A percentile compares a stretch with the other conserved stretches of the same genome.
phyloP scores from a whole-genome alignment of 108 stramenopile species.

The Cylindrotheca closterium region DNA sequence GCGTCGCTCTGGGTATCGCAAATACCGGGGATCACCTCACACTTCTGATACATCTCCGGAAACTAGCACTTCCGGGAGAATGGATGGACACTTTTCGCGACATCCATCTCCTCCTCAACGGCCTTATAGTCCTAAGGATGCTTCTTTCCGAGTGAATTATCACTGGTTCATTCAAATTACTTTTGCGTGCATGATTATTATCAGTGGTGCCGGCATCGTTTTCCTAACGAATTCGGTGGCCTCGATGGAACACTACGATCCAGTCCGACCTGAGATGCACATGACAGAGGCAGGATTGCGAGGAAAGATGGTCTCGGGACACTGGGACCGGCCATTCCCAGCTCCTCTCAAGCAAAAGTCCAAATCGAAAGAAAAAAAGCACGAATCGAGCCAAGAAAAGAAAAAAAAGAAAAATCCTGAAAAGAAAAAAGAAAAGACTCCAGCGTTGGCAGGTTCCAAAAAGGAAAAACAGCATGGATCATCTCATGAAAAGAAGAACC shows the following conservation, averaged over 20 bases:
- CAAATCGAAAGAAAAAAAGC: neutral
- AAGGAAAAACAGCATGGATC: neutral
- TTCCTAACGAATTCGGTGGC: slow-evolving; percentile 13
- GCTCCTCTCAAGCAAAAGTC: neutral
- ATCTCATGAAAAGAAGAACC: neutral
- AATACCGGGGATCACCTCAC: neutral
- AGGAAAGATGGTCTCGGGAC: slow-evolving; percentile 27
- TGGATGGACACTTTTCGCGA: neutral
- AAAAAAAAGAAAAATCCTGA: neutral
- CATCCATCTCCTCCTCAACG: neutral
- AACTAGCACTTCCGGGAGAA: slow-evolving; percentile 11
- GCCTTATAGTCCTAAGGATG: neutral
- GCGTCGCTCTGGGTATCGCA: slow-evolving; percentile 6
- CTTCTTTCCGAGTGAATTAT: neutral
- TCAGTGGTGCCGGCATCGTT: slow-evolving; percentile 21
- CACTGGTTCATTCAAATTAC: neutral
- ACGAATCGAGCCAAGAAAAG: neutral
- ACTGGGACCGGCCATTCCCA: slow-evolving; percentile 4
- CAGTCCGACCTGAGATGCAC: slow-evolving; percentile 9
- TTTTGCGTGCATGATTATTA: slow-evolving; percentile 2
- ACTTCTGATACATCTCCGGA: slow-evolving; percentile 23
- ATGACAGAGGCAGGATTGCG: slow-evolving; percentile 22
- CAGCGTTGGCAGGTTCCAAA: no score
- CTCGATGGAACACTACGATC: neutral
- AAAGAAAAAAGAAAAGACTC: neutral